Percentiles rank a stretch among this genome's conserved stretches.
These are phyloP conservation scores for Podila epigama DNA, from an alignment of 192 early-diverging fungal genomes.

Conservation along the genomic window DNA sequence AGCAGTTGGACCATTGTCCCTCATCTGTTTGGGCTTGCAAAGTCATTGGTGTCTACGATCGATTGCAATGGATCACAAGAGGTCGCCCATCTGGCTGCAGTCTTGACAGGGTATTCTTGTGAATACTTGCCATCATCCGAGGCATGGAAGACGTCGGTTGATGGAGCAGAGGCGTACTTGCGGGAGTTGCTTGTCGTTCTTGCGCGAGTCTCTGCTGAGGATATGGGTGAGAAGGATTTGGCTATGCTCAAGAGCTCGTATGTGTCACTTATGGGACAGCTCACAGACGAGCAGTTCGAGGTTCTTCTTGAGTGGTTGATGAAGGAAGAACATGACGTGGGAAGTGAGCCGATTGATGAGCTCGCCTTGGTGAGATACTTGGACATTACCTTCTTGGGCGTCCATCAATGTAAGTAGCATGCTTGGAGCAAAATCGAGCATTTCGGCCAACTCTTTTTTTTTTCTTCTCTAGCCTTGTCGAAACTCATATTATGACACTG, in stretches of 20 bases:
- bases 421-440: neutral
- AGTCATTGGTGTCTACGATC: neutral
- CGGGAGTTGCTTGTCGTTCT: constrained; percentile 13
- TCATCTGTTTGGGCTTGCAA: constrained; percentile 18
- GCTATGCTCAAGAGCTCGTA: constrained; percentile 19
- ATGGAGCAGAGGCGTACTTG: neutral
- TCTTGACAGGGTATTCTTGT: constrained; percentile 38
- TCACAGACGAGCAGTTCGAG: constrained; percentile 28
- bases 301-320: constrained; percentile 24
- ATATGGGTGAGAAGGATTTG: constrained; percentile 8
- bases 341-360: neutral
- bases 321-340: neutral
- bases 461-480: too few species aligned
- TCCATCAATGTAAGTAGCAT: constrained; percentile 25
- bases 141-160: neutral
- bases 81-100: constrained; percentile 8
- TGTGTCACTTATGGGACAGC: constrained; percentile 11
- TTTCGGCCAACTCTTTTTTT: neutral
- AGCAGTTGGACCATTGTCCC: constrained; percentile 6
- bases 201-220: constrained; percentile 8
- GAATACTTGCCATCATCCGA: constrained; percentile 22
- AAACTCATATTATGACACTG: too few species aligned
- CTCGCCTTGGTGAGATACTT: constrained; percentile 29
- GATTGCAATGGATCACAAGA: neutral
- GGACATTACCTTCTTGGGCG: constrained; percentile 18